A percentile compares a stretch with the other conserved stretches of the same genome.
Evolutionary conservation across 2,329 filamentous ascomycete genomes (phyloP).

Genomic region (Pseudocercospora fijiensis): DNA sequence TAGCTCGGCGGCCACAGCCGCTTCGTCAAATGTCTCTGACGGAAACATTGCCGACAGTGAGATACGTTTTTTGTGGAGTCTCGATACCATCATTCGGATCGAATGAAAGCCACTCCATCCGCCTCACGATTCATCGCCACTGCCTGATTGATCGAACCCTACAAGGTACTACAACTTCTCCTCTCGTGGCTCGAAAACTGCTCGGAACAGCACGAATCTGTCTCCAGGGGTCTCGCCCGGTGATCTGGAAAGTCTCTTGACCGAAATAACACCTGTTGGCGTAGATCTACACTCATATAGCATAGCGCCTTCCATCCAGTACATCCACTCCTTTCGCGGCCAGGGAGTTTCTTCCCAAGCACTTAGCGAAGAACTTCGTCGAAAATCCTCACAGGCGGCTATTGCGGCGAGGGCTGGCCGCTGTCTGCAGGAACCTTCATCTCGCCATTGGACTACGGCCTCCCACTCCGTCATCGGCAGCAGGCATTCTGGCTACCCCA

Average conservation of each 20-base stretch:
- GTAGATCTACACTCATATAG: not conserved
- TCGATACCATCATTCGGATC: not conserved
- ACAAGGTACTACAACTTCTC: slow-evolving; percentile 6
- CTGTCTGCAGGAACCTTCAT: slow-evolving; percentile 8
- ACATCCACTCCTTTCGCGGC: not conserved
- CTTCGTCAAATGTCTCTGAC: not conserved
- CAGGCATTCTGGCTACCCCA: slow-evolving; percentile 22
- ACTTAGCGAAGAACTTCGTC: not conserved
- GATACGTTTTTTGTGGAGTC: not conserved
- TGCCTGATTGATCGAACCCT: not conserved
- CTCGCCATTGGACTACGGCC: slow-evolving; percentile 1
- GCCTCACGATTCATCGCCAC: not conserved
- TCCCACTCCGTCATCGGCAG: slow-evolving; percentile 10
- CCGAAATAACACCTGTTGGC: not conserved
- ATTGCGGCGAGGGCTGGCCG: slow-evolving; percentile 10
- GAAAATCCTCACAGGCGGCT: slow-evolving; percentile 2
- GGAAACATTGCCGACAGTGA: not conserved
- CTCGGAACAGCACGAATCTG: slow-evolving; percentile 1
- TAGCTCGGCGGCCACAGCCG: not conserved
- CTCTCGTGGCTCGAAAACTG: slow-evolving; percentile 5
- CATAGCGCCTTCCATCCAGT: not conserved
- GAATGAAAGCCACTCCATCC: not conserved
- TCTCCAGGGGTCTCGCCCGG: not conserved
- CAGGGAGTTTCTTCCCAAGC: not conserved
- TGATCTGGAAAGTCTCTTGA: not conserved